These are phyloP conservation scores for Trichoderma atroviride DNA, from an alignment of 2,329 filamentous ascomycete genomes.

Conservation along the genomic window DNA sequence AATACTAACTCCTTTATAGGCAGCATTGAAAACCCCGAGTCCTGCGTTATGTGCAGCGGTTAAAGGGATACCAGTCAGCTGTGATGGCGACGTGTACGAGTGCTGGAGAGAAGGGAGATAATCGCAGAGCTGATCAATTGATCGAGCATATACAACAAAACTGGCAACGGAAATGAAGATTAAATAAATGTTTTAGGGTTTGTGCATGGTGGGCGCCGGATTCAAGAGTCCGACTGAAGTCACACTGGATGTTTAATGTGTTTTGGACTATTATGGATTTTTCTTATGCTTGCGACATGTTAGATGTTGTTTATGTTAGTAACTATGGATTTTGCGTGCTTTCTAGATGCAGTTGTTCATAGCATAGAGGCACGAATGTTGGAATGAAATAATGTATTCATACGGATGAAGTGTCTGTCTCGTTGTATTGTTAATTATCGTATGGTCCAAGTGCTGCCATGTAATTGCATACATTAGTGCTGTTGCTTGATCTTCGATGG, in stretches of 20 bases:
- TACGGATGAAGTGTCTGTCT: neutral
- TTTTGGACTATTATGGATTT: constrained; percentile 20
- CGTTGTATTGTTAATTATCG: neutral
- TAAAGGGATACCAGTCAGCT: constrained; percentile 46
- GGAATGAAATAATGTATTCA: neutral
- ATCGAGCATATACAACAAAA: constrained; percentile 7
- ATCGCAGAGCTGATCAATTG: constrained; percentile 20
- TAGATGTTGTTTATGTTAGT: constrained; percentile 11
- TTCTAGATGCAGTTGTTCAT: neutral
- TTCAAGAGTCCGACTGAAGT: neutral
- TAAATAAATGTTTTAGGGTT: constrained; percentile 8
- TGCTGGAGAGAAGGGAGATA: constrained; percentile 37
- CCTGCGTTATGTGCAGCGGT: constrained; percentile 97
- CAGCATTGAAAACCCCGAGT: constrained; percentile 96
- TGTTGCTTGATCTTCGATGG: neutral
- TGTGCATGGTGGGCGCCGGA: constrained; percentile 1
- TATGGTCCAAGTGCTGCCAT: neutral
- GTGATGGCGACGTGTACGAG: constrained; percentile 33
- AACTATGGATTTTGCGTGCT: constrained; percentile 8
- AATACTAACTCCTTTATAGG: constrained; percentile 52
- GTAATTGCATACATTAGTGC: neutral
- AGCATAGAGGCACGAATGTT: constrained; percentile 17
- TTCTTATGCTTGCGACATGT: constrained; percentile 14
- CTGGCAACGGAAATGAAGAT: constrained; percentile 14
- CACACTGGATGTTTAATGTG: constrained; percentile 20